Evolutionary conservation across 2,329 filamentous ascomycete species (phyloP).

Genomic region (Trichoderma citrinoviride): DNA sequence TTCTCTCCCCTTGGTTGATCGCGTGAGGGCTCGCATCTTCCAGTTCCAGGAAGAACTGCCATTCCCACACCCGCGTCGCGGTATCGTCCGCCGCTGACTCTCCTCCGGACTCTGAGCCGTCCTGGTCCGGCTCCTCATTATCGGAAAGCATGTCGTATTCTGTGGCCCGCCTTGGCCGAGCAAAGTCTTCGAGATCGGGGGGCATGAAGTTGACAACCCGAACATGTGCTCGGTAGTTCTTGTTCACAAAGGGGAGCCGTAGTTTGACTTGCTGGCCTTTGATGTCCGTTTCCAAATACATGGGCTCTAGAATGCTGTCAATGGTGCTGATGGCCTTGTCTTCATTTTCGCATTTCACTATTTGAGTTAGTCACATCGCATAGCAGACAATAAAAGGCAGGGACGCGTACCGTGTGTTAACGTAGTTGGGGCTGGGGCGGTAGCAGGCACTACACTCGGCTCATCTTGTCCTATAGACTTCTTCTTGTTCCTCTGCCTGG

Average conservation of each 20-base stretch:
- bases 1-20: conserved; percentile 36
- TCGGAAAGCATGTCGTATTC: conserved; percentile 53
- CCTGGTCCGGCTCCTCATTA: conserved; percentile 31
- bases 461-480: neutral
- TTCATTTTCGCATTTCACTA: conserved; percentile 48
- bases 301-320: conserved; percentile 41
- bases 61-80: conserved; percentile 61
- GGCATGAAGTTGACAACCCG: conserved; percentile 84
- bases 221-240: conserved; percentile 65
- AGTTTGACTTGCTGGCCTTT: conserved; percentile 38
- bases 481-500: conserved; percentile 15
- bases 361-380: no score
- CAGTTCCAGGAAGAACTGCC: conserved; percentile 77
- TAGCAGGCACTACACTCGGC: conserved; percentile 7
- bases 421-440: conserved; percentile 26
- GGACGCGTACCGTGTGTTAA: conserved; percentile 27
- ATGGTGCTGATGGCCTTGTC: conserved; percentile 38
- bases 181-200: conserved; percentile 66
- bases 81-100: neutral
- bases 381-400: neutral
- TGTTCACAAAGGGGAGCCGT: conserved; percentile 69
- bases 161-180: conserved; percentile 42
- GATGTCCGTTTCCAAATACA: conserved; percentile 43
- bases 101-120: neutral
- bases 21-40: conserved; percentile 58